Base-by-base conservation (phyloP, 2,329 filamentous ascomycete species). In the Xylariaceae sp. region DNA sequence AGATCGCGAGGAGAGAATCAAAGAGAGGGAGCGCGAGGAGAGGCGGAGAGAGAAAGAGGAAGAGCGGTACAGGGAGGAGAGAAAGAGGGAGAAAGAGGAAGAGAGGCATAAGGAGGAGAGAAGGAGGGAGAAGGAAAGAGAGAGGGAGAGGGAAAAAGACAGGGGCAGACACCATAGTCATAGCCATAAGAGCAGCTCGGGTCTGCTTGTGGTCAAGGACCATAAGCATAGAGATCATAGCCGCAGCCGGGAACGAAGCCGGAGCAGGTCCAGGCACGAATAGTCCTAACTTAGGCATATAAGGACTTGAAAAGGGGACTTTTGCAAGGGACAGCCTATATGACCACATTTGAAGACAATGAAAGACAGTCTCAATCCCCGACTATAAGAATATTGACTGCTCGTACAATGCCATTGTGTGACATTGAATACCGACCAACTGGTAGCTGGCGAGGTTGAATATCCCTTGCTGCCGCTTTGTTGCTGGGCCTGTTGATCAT, bases 171-270 rank as follows among this genome's bases (percentile, higher is more conserved):
- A 42, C 5, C 42, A 46, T 17, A 51, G 48, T 33, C 45, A 42
- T 33, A 40, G 47, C 3, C 50, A 49, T 36, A 47, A 20, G 41
- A 47, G 43, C 17, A 48, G 44, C 16, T 50, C 57, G 10, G 51
- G 54, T 2, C 12, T 60, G 37, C 54, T 63, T 7, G 47, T 55
- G 5, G 56, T 62, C 17, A 54, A 48, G 23, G 58, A 59, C n/a
- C 48, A 53, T 17, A 60, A 59, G 45, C 54, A 58, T 21, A 53
- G 46, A 32, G 55, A 60, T n/a, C 46, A 42, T 10, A 56, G 54
- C 40, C 44, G 47, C 36, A 58, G 52, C n/a, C 52, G 55, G 29
- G 56, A 59, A 37, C 44, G 54, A 6, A 57, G 56, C 43, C 47
- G 48, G 12, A 60, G 58, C 37, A n/a, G n/a, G n/a, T n/a, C n/a